Base-by-base conservation (phyloP, 2,329 filamentous ascomycete genomes). In the Ophiostoma ulmi region DNA sequence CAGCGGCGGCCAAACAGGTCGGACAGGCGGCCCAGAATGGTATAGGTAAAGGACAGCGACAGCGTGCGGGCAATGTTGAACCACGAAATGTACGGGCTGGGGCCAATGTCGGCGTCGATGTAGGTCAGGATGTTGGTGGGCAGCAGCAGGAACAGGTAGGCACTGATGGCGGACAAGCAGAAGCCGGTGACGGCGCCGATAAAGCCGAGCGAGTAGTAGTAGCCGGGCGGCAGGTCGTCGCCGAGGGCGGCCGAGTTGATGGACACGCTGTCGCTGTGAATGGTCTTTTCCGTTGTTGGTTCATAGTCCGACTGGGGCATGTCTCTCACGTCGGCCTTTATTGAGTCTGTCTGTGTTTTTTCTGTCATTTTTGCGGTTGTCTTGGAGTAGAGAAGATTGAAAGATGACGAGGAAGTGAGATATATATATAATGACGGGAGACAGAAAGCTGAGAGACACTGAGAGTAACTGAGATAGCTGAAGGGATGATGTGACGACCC, bases 1-100 rank as follows among this genome's bases (percentile, higher is more conserved):
- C 78, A 80, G 39, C 80, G 76, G 58, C 79, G 77, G 17, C 80
- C 79, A 67, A 81, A 81, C 5, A 81, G 76, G 74, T 81, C 79
- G 0, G 79, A 80, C 11, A 81, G 75, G 55, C 80, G 79, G 5
- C 79, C 80, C 65, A 81, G 66, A 22, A 71, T 65, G 41, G 78
- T 79, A 63, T 79, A 78, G 20, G 77, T 78, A 71, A 79, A 78
- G n/a, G 79, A 79, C 13, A 79, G 72, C 6, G 78, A 74, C 20
- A 80, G 74, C 3, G 79, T 80, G 38, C 78, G 75, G 8, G 78
- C 77, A 67, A 80, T 79, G 70, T 78, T 79, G 63, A 79, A 77
- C 78, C 78, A 80, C 1, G 76, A 72, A 36, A 78, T 77, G 73
- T 78, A 78, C 17, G 76, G 73, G 73, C 76, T 78, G 2, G 79